Base-by-base conservation (phyloP, 768 basidiomycete species). In the Psilocybe tampanensis region DNA sequence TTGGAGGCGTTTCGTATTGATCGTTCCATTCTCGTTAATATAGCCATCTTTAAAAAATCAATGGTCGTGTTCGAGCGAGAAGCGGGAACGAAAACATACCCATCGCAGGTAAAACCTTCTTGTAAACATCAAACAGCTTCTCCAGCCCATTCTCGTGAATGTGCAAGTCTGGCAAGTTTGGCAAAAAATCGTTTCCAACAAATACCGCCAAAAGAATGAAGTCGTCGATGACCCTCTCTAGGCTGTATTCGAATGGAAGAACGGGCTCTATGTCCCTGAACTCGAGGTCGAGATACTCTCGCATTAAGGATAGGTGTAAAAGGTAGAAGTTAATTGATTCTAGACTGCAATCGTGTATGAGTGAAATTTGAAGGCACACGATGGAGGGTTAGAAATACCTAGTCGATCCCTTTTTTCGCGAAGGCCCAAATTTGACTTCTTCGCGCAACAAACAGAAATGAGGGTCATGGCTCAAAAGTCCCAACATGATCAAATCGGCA, bases 401-500 rank as follows among this genome's bases (percentile, higher is more conserved):
- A 13, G 80, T 82, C 64, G 78, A 82, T 45, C 80, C 79, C 74
- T 93, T 95, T 78, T 84, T 92, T 73, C 77, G 84, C 55, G 85
- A 71, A 22, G 93, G 90, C 8, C 97, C 96, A 75, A 99, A 98
- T 69, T 96, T 95, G 67, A 99, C 97, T 72, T 99, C 97, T 74
- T 99, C 97, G 54, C 97, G 86, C 63, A 99, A 77, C 54, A 98
- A 79, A 74, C 96, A 98, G 74, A 98, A 99, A 74, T 99, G 97
- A 2, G 97, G 97, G 72, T 99, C 97, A 72, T 98, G 97, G 69
- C 93, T 95, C 66, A 98, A 78, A 42, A 99, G 77, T 22, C 95
- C 95, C 66, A 99, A 81, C 97, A 99, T 99, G 74, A 99, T 93
- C 62, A 99, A 75, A 76, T 99, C 97, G 29, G 97, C 97, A 69